Evolutionary conservation across 2,329 filamentous ascomycete genomes (phyloP).

Genomic region (Sporothrix brunneoviolacea): DNA sequence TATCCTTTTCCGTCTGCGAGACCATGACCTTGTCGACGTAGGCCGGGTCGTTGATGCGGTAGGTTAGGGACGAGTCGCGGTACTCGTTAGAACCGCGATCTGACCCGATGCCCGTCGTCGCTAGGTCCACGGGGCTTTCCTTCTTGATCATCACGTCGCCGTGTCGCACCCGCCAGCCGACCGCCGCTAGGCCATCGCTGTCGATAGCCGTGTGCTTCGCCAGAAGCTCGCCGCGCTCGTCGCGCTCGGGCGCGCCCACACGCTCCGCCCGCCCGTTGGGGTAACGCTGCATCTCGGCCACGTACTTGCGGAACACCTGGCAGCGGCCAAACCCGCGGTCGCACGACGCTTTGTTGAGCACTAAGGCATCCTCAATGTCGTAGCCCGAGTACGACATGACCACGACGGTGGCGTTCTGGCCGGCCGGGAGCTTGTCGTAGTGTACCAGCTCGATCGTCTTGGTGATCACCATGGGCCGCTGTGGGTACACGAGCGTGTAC

Average conservation of each 20-base stretch:
- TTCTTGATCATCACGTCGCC: conserved; percentile 91
- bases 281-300: conserved; percentile 80
- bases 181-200: conserved; percentile 79
- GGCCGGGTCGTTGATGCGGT: conserved; percentile 74
- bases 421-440: conserved; percentile 94
- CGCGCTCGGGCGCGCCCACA: conserved; percentile 55
- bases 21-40: conserved; percentile 98
- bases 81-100: conserved; percentile 58
- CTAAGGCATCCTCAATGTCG: conserved; percentile 97
- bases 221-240: conserved; percentile 55
- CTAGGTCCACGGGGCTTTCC: conserved; percentile 71
- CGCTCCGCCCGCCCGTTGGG: conserved; percentile 68
- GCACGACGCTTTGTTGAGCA: conserved; percentile 91
- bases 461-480: conserved; percentile 94
- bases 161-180: conserved; percentile 69
- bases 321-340: conserved; percentile 94
- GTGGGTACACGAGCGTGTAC: conserved; percentile 95
- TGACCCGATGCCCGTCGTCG: conserved; percentile 62
- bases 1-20: conserved; percentile 80
- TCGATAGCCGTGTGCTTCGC: conserved; percentile 70
- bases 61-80: conserved; percentile 64
- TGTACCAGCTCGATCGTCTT: conserved; percentile 94
- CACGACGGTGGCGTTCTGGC: conserved; percentile 93
- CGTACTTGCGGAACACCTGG: conserved; percentile 95
- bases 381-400: conserved; percentile 99